Evolutionary conservation across 257 asterid genomes (phyloP), one percentile per base, ranked within the genome.

Genomic region (Leptodermis oblonga): DNA sequence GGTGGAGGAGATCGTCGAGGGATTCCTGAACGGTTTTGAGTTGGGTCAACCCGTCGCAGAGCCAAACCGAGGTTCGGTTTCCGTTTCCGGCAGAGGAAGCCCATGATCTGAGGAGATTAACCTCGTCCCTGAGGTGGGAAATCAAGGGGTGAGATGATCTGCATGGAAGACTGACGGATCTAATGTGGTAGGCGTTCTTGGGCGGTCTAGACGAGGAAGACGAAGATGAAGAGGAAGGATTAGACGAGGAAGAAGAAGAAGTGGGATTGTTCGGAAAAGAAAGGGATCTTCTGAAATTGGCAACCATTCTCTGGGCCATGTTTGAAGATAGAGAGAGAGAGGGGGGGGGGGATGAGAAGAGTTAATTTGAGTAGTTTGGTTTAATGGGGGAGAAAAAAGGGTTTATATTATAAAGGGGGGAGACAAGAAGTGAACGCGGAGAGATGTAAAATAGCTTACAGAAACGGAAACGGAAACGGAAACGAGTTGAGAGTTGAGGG

Each of bases 91-190:
- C 37, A 39, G 60, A 52, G 30, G 59, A 52, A 31, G 85, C 75
- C 88, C 88, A 89, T 0, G 82, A 56, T 30, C 60, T 76, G 62
- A 89, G 83, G 30, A 69, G 81, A 18, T 82, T 70, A 77, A 87
- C 67, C 43, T 80, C 81, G 74, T 84, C 85, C 22, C 77, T 73
- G 81, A 92, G 95, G 55, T 79, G 93, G 76, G 85, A 84, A 70
- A 87, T 83, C 11, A 86, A 76, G 2, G 97, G 93, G 81, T 89
- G 90, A 0, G 23, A 31, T 30, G 65, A 75, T 42, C 88, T 76
- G 79, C 95, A 86, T 0, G 97, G 97, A 14, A 92, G 95, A 77
- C 97, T 92, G 7, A 87, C 66, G 33, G 97, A 92, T 76, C 97
- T 80, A 70, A 82, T 86, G 48, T 92, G 96, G 77, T 82, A 81